phyloP scores from a whole-genome alignment of 306 rosid species.

The Bauhinia variegata region DNA sequence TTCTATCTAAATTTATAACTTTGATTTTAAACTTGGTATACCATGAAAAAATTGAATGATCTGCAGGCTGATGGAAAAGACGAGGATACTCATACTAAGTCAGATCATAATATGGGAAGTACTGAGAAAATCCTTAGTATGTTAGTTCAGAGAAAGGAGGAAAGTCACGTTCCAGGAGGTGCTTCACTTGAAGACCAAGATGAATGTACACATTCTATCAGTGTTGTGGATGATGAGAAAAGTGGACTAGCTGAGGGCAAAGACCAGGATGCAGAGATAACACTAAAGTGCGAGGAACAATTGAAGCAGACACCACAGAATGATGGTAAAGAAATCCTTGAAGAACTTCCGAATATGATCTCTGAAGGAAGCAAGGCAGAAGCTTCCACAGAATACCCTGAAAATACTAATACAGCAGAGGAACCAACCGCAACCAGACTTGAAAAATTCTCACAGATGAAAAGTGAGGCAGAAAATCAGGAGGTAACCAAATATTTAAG shows the following conservation, averaged over 20 bases:
- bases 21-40: not conserved
- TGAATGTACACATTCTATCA: slow-evolving; percentile 7
- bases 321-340: slow-evolving; percentile 30
- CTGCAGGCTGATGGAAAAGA: slow-evolving; percentile 21
- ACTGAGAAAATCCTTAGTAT: slow-evolving; percentile 1
- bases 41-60: slow-evolving; percentile 34
- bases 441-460: slow-evolving; percentile 24
- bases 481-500: slow-evolving; percentile 36
- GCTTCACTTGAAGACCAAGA: slow-evolving; percentile 27
- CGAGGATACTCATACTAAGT: slow-evolving; percentile 26
- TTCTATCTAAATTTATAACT: not conserved
- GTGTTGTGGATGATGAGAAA: slow-evolving; percentile 10
- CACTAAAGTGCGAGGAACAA: not conserved
- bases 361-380: slow-evolving; percentile 27
- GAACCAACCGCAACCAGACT: slow-evolving; percentile 17
- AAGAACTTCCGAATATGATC: slow-evolving; percentile 12
- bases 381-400: slow-evolving; percentile 18
- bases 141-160: slow-evolving; percentile 30
- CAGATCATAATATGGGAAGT: slow-evolving; percentile 13
- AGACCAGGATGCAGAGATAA: not conserved
- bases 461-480: slow-evolving; percentile 10
- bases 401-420: slow-evolving; percentile 4
- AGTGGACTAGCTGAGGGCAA: not conserved
- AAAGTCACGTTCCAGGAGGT: slow-evolving; percentile 15
- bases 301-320: slow-evolving; percentile 15